These are phyloP conservation scores for Kondoa subrosea DNA, from an alignment of 768 basidiomycete genomes.

Conservation along the genomic window DNA sequence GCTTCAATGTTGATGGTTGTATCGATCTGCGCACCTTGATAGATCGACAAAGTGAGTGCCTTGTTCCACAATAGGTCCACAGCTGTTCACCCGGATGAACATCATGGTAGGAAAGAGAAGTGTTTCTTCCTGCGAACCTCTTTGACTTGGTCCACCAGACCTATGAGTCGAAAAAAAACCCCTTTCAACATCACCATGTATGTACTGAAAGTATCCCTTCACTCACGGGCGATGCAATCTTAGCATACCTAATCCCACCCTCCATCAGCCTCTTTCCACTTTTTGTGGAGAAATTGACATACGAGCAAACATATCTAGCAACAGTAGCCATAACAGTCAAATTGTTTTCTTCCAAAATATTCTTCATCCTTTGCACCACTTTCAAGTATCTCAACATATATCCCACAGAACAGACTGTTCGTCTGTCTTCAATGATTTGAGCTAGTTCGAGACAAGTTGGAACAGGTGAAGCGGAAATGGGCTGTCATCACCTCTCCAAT, in stretches of 20 bases:
- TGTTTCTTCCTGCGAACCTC: conserved; percentile 33
- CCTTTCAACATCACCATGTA: background rate
- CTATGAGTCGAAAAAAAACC: conserved; percentile 38
- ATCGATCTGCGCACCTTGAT: background rate
- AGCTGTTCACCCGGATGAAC: background rate
- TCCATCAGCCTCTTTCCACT: background rate
- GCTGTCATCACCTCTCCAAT: too few relatives aligned
- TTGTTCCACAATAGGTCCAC: conserved; percentile 54
- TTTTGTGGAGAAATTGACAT: conserved; percentile 36
- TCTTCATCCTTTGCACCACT: conserved; percentile 90
- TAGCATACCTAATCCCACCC: background rate
- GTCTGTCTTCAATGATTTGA: conserved; percentile 19
- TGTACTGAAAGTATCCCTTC: background rate
- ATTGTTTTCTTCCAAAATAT: conserved; percentile 82
- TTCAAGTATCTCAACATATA: conserved; percentile 89
- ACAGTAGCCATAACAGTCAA: conserved; percentile 90
- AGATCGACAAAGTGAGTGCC: conserved; percentile 62
- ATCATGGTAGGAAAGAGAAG: background rate
- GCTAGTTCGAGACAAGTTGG: conserved; percentile 20
- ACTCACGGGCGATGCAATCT: background rate
- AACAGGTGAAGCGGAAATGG: conserved; percentile 24
- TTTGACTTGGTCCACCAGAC: conserved; percentile 92
- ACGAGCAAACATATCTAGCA: conserved; percentile 82
- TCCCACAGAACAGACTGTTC: conserved; percentile 23
- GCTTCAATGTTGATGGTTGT: background rate